Evolutionary conservation across 1,284 basidiomycete species (phyloP).

Genomic region (Boletus mariae): DNA sequence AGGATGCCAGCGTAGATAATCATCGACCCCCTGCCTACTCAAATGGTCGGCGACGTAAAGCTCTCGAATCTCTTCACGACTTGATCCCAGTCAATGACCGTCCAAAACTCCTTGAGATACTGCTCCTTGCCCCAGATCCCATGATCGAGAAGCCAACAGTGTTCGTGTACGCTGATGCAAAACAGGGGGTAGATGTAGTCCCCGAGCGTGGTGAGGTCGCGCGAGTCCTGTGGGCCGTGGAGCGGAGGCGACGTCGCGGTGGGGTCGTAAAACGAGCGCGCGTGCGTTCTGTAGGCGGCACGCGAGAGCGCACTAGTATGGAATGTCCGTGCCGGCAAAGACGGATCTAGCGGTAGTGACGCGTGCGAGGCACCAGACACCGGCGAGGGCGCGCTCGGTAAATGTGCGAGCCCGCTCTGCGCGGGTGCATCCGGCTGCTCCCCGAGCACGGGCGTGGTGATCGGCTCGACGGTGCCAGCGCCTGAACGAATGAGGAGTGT

Average conservation of each 20-base stretch:
- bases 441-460: conserved; percentile 27
- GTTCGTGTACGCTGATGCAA: conserved; percentile 86
- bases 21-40: background rate
- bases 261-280: conserved; percentile 28
- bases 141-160: conserved; percentile 89
- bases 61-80: conserved; percentile 42
- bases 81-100: conserved; percentile 81
- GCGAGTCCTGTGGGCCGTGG: conserved; percentile 30
- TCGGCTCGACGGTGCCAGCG: conserved; percentile 35
- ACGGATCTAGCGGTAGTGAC: conserved; percentile 12
- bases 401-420: background rate
- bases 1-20: background rate
- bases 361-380: background rate
- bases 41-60: conserved; percentile 8
- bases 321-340: background rate
- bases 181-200: conserved; percentile 74
- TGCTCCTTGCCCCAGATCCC: conserved; percentile 93
- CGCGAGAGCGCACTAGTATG: conserved; percentile 20
- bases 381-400: conserved; percentile 8
- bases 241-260: conserved; percentile 25
- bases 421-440: conserved; percentile 8
- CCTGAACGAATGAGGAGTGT: conserved; percentile 79
- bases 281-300: conserved; percentile 10
- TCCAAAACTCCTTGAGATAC: conserved; percentile 90
- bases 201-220: conserved; percentile 37